A percentile compares a stretch with the other conserved stretches of the same genome.
These are phyloP conservation scores for Chlorella sp. DNA, from an alignment of 139 green algal species.

Conservation along the genomic window DNA sequence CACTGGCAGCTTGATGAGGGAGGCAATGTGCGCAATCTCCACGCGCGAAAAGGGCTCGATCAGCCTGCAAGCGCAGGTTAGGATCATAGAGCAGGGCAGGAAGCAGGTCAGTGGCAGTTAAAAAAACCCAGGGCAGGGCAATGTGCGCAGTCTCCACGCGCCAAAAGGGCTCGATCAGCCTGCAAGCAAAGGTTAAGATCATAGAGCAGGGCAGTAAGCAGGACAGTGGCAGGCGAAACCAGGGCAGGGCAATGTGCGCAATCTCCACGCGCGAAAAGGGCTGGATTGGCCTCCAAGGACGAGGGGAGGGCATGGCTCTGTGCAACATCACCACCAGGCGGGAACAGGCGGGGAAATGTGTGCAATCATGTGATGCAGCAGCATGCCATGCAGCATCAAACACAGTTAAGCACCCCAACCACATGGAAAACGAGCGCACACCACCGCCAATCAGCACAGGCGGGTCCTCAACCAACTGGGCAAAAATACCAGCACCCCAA, in stretches of 20 bases:
- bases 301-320: not conserved
- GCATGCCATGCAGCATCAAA: not conserved
- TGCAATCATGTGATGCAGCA: conserved; percentile 63
- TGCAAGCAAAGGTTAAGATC: too few species aligned
- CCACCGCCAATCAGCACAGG: too few species aligned
- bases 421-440: too few species aligned
- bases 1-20: conserved; percentile 88
- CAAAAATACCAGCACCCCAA: too few species aligned
- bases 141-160: too few species aligned
- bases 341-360: conserved; percentile 93
- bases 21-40: conserved; percentile 92
- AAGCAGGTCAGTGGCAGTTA: not conserved
- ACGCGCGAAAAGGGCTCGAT: conserved; percentile 96
- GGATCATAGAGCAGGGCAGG: not conserved
- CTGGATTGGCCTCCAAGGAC: conserved; percentile 83
- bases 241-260: conserved; percentile 88
- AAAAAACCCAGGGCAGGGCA: not conserved
- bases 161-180: too few species aligned
- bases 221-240: conserved; percentile 84
- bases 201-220: too few species aligned
- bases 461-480: too few species aligned
- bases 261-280: conserved; percentile 95
- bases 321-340: conserved; percentile 52
- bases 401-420: too few species aligned
- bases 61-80: conserved; percentile 55